Evolutionary conservation across 352 stramenopile species (phyloP).

Genomic region (Salisapilia sapeloensis): DNA sequence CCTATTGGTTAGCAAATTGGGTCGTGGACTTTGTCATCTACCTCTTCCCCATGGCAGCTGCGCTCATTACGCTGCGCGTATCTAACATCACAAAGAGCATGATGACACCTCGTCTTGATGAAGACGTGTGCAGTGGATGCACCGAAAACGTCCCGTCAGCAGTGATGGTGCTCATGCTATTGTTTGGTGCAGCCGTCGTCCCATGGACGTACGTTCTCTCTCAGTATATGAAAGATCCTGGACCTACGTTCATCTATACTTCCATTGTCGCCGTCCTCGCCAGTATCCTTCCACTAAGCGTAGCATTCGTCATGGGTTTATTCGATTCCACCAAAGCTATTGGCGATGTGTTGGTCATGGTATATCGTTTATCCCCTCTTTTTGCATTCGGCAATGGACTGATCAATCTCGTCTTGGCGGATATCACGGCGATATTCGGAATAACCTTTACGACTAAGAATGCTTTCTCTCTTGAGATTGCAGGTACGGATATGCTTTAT

Average conservation of each 20-base stretch:
- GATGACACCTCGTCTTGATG: too few species aligned
- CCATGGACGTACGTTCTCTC: slow-evolving; percentile 56
- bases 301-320: slow-evolving; percentile 31
- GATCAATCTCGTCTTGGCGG: slow-evolving; percentile 24
- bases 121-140: slow-evolving; percentile 10
- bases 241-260: slow-evolving; percentile 33
- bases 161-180: slow-evolving; percentile 27
- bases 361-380: slow-evolving; percentile 52
- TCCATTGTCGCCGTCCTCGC: slow-evolving; percentile 59
- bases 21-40: slow-evolving; percentile 87
- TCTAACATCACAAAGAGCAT: slow-evolving; percentile 43
- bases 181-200: slow-evolving; percentile 39
- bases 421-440: slow-evolving; percentile 36
- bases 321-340: slow-evolving; percentile 18
- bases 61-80: slow-evolving; percentile 26
- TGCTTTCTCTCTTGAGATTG: slow-evolving; percentile 30
- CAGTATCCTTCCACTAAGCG: slow-evolving; percentile 34
- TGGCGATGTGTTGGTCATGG: slow-evolving; percentile 28
- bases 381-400: slow-evolving; percentile 49
- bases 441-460: slow-evolving; percentile 12
- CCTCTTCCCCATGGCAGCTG: slow-evolving; percentile 43
- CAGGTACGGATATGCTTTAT: slow-evolving; percentile 58
- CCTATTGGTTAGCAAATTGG: slow-evolving; percentile 95
- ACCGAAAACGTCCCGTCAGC: slow-evolving; percentile 26
- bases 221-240: slow-evolving; percentile 31